Base-by-base conservation (phyloP, 345 rosid genomes). In the Citrus unshiu region DNA sequence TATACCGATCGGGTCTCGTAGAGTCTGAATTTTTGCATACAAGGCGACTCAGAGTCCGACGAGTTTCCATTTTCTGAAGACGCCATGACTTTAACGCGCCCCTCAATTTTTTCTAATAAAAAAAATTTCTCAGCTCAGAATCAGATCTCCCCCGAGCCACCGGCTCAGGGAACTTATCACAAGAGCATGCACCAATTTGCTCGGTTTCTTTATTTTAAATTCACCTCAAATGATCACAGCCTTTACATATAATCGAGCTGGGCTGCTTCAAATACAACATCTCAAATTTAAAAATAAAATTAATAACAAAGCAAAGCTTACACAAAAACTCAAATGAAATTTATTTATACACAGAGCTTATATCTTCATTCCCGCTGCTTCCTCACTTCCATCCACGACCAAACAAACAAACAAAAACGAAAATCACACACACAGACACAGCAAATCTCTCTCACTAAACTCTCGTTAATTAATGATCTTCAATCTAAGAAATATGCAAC, bases 201-300 rank as follows among this genome's bases (percentile, higher is more conserved):
- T 54, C 22, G 13, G 56, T 35, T 22, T 40, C 40, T 35, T 40
- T 30, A 24, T 18, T 21, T 22, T n/a, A 59, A 43, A 29, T 62
- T 73, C 34, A 60, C 57, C 69, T 27, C 78, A 49, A 71, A 78
- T 60, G 72, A 77, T 70, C 84, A 61, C 87, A 79, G 35, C 87
- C 79, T 77, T 83, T 86, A 78, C 85, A 85, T 72, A 85, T 14
- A 84, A 88, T 86, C 70, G 88, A 90, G 87, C 81, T 88, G n/a
- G 92, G 93, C 81, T 89, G 96, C 89, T 92, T 92, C 93, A 90
- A 80, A 86, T 90, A 90, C 84, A 92, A 67, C 96, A 92, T 92
- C 70, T 83, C 80, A 69, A 27, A 8, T 3, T 6, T 3, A 25
- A 4, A 43, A 14, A 25, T 4, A 21, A 22, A 10, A 24, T 54